Evolutionary conservation across 495 filamentous ascomycete genomes (phyloP).

Genomic region (Talaromyces nanjingensis): DNA sequence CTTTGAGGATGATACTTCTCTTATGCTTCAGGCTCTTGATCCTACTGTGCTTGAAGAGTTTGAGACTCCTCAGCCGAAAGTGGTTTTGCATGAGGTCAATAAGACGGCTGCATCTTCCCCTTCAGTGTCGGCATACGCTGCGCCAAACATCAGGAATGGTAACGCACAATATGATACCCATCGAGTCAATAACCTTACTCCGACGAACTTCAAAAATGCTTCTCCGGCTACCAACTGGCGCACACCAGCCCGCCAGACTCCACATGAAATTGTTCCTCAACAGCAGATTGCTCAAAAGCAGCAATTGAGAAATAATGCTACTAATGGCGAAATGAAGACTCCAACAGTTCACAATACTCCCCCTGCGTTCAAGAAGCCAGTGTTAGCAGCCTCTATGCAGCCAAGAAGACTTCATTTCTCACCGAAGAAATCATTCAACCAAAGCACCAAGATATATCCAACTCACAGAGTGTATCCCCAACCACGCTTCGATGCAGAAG

Average conservation of each 20-base stretch:
- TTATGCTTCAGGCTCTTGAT: constrained; percentile 26
- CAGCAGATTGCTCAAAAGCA: neutral
- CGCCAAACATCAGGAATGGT: neutral
- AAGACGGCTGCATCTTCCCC: neutral
- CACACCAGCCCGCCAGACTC: neutral
- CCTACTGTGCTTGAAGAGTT: neutral
- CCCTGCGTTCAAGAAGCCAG: neutral
- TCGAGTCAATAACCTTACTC: neutral
- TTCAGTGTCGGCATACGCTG: neutral
- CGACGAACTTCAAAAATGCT: neutral
- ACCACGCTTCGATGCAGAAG: neutral
- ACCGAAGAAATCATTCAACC: neutral
- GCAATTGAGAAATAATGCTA: neutral
- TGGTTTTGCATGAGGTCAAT: neutral
- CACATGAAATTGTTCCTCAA: neutral
- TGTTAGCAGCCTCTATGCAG: neutral
- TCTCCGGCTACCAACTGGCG: neutral
- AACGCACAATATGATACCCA: neutral
- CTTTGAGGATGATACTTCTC: constrained; percentile 36
- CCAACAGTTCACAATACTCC: neutral
- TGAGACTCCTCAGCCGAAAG: neutral
- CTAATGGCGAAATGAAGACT: neutral
- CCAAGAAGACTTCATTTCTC: neutral
- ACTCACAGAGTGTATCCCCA: neutral
- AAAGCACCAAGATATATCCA: neutral